Evolutionary conservation across 2,329 filamentous ascomycete species (phyloP).

Genomic region (Gyromitra esculenta): DNA sequence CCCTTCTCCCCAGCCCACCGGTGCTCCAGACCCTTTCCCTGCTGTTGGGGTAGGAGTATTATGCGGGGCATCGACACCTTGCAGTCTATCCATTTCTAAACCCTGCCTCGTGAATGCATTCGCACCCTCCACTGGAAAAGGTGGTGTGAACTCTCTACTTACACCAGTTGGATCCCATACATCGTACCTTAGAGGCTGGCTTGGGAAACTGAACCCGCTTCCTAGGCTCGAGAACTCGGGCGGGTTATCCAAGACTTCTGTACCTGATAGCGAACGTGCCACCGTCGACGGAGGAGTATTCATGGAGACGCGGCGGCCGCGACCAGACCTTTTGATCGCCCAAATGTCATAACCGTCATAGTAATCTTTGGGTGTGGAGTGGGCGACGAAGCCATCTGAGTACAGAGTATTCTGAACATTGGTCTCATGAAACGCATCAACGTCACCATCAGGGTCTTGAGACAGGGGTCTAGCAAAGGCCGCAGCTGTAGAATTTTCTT

Average conservation of each 20-base stretch:
- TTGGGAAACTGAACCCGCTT: conserved; percentile 45
- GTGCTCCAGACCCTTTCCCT: conserved; percentile 17
- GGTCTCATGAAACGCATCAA: conserved; percentile 7
- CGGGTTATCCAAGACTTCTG: conserved; percentile 36
- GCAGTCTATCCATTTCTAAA: neutral
- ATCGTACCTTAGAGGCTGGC: conserved; percentile 39
- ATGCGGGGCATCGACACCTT: conserved; percentile 36
- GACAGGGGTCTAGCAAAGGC: neutral
- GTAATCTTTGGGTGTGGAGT: conserved; percentile 39
- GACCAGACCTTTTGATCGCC: conserved; percentile 37
- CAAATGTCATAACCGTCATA: conserved; percentile 29
- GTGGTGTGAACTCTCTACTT: conserved; percentile 41
- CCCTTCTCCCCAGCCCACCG: conserved; percentile 6
- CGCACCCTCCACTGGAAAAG: conserved; percentile 42
- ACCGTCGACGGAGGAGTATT: conserved; percentile 47
- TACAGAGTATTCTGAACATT: conserved; percentile 7
- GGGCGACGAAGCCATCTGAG: conserved; percentile 32
- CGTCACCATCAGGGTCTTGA: conserved; percentile 5
- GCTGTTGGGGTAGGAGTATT: conserved; percentile 39
- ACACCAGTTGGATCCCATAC: conserved; percentile 32
- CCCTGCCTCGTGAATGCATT: conserved; percentile 28
- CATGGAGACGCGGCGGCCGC: conserved; percentile 51
- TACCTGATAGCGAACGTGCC: conserved; percentile 34
- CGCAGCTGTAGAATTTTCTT: conserved; percentile 27
- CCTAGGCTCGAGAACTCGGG: conserved; percentile 47